Conservation (phyloP, 2,329 filamentous ascomycete species). For the Calonectria honghensis region DNA sequence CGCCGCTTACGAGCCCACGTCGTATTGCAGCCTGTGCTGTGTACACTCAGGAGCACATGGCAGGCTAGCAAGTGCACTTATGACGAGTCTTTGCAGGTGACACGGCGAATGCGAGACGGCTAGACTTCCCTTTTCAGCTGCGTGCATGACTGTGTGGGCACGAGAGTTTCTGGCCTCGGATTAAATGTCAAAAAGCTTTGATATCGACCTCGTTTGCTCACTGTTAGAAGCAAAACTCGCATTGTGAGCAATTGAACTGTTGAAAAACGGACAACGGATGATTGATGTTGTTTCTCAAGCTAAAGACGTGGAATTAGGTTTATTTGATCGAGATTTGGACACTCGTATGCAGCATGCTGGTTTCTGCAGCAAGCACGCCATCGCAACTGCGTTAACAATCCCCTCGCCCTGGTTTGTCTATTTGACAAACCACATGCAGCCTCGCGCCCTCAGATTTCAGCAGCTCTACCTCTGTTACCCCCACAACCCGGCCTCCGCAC, state of each 20-base stretch:
- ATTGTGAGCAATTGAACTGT: not conserved
- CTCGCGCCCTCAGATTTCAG: constrained; percentile 20
- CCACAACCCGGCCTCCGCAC: constrained; percentile 29
- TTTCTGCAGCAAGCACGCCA: not conserved
- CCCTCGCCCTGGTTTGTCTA: constrained; percentile 24
- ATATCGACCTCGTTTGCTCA: not conserved
- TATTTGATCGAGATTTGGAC: not conserved
- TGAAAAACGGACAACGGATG: not conserved
- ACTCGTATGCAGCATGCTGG: not conserved
- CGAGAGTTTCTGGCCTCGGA: not conserved
- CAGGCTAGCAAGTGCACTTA: not conserved
- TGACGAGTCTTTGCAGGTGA: not conserved
- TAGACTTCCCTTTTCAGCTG: not conserved
- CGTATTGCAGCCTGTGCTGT: not conserved
- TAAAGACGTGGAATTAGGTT: not conserved
- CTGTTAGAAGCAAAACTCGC: not conserved
- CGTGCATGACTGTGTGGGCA: constrained; percentile 6
- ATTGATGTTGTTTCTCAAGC: too few relatives aligned
- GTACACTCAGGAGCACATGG: not conserved
- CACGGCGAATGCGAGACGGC: not conserved
- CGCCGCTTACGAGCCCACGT: not conserved
- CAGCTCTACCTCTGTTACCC: not conserved
- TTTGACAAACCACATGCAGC: constrained; percentile 21
- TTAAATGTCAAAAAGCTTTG: too few relatives aligned
- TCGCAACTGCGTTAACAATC: not conserved